These are phyloP conservation scores for Trichoderma cornu-damae DNA, from an alignment of 2,329 filamentous ascomycete genomes.

Conservation along the genomic window DNA sequence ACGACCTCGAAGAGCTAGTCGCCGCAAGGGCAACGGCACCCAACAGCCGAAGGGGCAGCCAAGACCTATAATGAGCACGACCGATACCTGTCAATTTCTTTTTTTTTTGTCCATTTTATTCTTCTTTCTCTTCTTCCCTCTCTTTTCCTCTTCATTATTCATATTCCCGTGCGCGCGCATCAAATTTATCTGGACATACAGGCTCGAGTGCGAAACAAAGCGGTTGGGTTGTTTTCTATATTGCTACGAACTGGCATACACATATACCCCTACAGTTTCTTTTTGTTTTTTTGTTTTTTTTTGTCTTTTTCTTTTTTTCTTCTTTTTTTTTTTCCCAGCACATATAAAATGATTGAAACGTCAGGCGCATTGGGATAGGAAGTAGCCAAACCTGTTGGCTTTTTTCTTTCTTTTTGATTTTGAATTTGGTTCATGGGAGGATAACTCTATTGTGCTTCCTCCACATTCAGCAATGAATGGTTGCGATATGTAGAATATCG, in stretches of 20 bases:
- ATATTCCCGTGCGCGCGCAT: no score
- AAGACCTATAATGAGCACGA: conserved; percentile 1
- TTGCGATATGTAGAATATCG: not conserved
- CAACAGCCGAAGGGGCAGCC: conserved; percentile 19
- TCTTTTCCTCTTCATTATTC: not conserved
- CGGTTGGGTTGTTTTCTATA: conserved; percentile 7
- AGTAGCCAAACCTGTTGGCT: not conserved
- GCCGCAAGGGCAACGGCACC: conserved; percentile 22
- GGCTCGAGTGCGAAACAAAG: not conserved
- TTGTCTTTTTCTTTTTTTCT: not conserved
- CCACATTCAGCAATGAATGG: not conserved
- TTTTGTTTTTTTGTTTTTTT: not conserved
- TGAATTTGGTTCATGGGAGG: not conserved
- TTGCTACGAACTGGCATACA: conserved; percentile 1
- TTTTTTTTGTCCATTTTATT: not conserved
- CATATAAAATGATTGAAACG: not conserved
- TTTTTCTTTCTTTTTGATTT: not conserved
- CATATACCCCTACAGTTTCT: conserved; percentile 8
- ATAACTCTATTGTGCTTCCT: not conserved
- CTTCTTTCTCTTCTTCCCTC: not conserved
- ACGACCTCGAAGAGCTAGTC: conserved; percentile 34
- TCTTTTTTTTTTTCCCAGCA: not conserved
- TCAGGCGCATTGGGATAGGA: not conserved
- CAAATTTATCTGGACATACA: not conserved
- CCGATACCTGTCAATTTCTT: not conserved